phyloP scores from a whole-genome alignment of 2,329 filamentous ascomycete species.

The Stagonosporopsis tanaceti region DNA sequence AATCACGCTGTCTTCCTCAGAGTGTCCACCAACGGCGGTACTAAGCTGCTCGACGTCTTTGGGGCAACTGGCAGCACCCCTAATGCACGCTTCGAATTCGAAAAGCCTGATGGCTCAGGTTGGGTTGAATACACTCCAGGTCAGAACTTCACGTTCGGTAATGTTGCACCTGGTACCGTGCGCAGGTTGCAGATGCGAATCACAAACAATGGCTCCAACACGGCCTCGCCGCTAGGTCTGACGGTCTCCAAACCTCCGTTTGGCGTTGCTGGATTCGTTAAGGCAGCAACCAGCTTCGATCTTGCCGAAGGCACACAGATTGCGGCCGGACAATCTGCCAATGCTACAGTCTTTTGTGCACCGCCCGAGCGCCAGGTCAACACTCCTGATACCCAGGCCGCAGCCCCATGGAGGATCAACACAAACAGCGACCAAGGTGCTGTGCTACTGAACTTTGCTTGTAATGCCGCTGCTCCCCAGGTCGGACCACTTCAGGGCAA shows the following conservation, averaged over 20 bases:
- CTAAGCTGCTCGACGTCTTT: slow-evolving; percentile 57
- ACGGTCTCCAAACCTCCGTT: slow-evolving; percentile 70
- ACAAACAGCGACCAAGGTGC: slow-evolving; percentile 55
- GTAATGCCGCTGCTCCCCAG: slow-evolving; percentile 62
- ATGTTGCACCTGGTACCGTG: slow-evolving; percentile 62
- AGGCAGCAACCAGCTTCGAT: slow-evolving; percentile 64
- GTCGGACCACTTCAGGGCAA: slow-evolving; percentile 57
- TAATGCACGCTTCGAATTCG: slow-evolving; percentile 62
- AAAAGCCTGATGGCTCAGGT: slow-evolving; percentile 58
- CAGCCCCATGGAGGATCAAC: slow-evolving; percentile 65
- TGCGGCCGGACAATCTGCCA: slow-evolving; percentile 59
- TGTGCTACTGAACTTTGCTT: slow-evolving; percentile 60
- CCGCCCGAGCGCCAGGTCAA: slow-evolving; percentile 67
- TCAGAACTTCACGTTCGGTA: slow-evolving; percentile 62
- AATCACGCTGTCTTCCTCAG: slow-evolving; percentile 61
- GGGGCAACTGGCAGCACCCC: slow-evolving; percentile 61
- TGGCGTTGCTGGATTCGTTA: slow-evolving; percentile 62
- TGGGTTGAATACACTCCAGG: slow-evolving; percentile 58
- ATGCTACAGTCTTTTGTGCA: slow-evolving; percentile 63
- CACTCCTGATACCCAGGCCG: slow-evolving; percentile 58
- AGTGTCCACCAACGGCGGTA: slow-evolving; percentile 62
- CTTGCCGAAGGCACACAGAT: slow-evolving; percentile 65
- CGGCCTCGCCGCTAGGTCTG: slow-evolving; percentile 35
- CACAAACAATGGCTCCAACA: slow-evolving; percentile 58
- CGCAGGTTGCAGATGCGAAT: slow-evolving; percentile 60